A percentile compares a stretch with the other conserved stretches of the same genome.
Evolutionary conservation across 345 rosid species (phyloP).

Genomic region (Gossypium stocksii): DNA sequence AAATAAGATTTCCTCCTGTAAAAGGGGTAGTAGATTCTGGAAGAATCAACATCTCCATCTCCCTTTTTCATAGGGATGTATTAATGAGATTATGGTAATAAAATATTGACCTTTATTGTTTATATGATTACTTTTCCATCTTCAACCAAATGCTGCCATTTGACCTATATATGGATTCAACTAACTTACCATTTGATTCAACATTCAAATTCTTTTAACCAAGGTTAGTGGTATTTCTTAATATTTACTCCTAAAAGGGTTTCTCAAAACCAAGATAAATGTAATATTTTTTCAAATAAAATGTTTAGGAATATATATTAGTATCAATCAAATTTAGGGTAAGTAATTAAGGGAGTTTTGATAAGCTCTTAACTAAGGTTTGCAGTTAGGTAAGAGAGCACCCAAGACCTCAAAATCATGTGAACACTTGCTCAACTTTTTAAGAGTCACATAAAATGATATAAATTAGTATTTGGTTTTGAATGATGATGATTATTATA

Average conservation of each 20-base stretch:
- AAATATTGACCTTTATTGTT: neutral
- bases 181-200: too few relatives aligned
- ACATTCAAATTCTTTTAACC: too few relatives aligned
- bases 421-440: neutral
- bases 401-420: neutral
- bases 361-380: neutral
- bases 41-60: neutral
- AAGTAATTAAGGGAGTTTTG: too few relatives aligned
- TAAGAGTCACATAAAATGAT: neutral
- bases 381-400: neutral
- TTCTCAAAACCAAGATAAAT: neutral
- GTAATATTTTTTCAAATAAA: neutral
- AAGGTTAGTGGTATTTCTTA: neutral
- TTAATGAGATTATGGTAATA: neutral
- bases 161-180: too few relatives aligned
- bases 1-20: neutral
- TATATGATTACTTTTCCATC: neutral
- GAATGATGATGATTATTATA: neutral
- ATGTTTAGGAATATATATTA: neutral
- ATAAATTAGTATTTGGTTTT: neutral
- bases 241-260: neutral
- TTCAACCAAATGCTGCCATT: neutral
- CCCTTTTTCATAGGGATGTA: neutral
- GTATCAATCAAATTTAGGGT: neutral
- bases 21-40: neutral